Percentiles rank a stretch among this genome's conserved stretches.
Evolutionary conservation across 2,329 filamentous ascomycete genomes (phyloP).

Genomic region (Aspergillus sp.): DNA sequence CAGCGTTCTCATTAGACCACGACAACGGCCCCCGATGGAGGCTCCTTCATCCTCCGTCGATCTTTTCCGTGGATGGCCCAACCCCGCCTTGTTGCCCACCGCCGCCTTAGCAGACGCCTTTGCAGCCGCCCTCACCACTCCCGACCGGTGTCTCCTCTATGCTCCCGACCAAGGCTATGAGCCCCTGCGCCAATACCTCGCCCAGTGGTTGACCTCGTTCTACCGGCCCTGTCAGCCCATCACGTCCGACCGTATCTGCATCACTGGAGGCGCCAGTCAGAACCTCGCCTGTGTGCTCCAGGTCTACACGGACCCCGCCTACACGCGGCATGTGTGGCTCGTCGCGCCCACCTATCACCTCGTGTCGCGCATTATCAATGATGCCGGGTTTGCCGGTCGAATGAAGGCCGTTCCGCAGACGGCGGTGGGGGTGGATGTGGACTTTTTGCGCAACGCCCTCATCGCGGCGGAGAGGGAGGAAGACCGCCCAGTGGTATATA

Average conservation of each 20-base stretch:
- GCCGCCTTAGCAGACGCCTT: slow-evolving; percentile 61
- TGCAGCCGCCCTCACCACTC: slow-evolving; percentile 54
- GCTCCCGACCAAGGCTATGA: slow-evolving; percentile 74
- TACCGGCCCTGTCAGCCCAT: slow-evolving; percentile 53
- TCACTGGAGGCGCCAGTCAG: slow-evolving; percentile 84
- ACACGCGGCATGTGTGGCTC: slow-evolving; percentile 76
- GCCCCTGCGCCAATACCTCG: slow-evolving; percentile 67
- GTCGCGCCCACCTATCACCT: slow-evolving; percentile 81
- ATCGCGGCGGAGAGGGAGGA: slow-evolving; percentile 48
- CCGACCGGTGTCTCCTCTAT: slow-evolving; percentile 52
- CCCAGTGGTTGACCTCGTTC: slow-evolving; percentile 66
- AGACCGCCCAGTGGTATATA: slow-evolving; percentile 45
- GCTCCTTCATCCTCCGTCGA: slow-evolving; percentile 30
- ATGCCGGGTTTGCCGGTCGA: slow-evolving; percentile 69
- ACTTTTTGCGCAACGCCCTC: slow-evolving; percentile 54
- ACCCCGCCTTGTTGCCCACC: slow-evolving; percentile 63
- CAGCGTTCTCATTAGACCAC: background rate
- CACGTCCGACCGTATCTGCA: slow-evolving; percentile 63
- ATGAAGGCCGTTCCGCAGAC: slow-evolving; percentile 74
- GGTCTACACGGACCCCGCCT: slow-evolving; percentile 75
- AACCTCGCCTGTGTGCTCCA: slow-evolving; percentile 74
- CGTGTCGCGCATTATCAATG: slow-evolving; percentile 81
- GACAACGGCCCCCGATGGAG: background rate
- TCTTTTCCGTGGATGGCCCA: slow-evolving; percentile 48
- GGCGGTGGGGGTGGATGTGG: slow-evolving; percentile 69